phyloP scores from a whole-genome alignment of 2,329 filamentous ascomycete species.

The Chaetomiaceae sp. region DNA sequence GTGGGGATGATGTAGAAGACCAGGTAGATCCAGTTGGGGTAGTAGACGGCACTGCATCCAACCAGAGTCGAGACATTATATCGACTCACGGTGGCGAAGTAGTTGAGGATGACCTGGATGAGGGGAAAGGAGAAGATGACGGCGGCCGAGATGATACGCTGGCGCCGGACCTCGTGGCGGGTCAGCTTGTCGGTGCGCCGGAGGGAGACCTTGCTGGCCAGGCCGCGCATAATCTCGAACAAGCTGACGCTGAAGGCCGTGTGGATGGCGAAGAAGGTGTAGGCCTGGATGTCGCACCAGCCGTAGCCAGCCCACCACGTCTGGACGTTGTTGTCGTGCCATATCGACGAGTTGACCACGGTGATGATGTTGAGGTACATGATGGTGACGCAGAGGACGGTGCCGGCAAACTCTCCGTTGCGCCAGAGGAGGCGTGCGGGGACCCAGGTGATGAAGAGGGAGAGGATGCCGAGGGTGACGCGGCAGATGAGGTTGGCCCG shows the following conservation, averaged over 20 bases:
- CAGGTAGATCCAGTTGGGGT: constrained; percentile 44
- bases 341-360: constrained; percentile 48
- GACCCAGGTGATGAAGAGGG: constrained; percentile 45
- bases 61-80: constrained; percentile 47
- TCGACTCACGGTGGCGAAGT: constrained; percentile 43
- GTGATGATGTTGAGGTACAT: constrained; percentile 46
- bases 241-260: constrained; percentile 48
- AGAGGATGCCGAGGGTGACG: constrained; percentile 43
- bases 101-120: constrained; percentile 46
- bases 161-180: constrained; percentile 38
- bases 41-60: constrained; percentile 45
- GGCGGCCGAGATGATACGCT: constrained; percentile 44
- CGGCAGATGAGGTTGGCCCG: constrained; percentile 46
- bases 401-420: constrained; percentile 52
- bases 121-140: constrained; percentile 53
- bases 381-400: constrained; percentile 44
- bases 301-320: constrained; percentile 50
- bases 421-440: constrained; percentile 48
- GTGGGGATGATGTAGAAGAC: constrained; percentile 46
- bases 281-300: constrained; percentile 50
- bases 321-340: constrained; percentile 47
- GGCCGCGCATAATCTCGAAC: constrained; percentile 51
- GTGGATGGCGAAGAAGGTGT: constrained; percentile 34
- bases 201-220: constrained; percentile 47
- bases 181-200: constrained; percentile 39